A percentile compares a stretch with the other conserved stretches of the same genome.
Evolutionary conservation across 257 asterid genomes (phyloP).

Genomic region (Fraxinus cuspidata): DNA sequence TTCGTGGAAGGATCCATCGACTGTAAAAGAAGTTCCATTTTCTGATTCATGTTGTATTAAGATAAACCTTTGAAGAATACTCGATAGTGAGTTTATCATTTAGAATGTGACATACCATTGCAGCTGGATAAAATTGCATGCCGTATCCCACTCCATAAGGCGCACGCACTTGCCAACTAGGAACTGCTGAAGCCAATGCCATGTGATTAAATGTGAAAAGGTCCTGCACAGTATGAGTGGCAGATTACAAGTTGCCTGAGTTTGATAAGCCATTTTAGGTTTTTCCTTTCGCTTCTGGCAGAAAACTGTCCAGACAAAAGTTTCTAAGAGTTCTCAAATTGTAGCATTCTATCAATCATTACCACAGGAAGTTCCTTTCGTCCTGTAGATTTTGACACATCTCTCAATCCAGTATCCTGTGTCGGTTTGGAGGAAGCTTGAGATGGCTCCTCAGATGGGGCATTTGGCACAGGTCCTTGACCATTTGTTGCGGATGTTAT

Average conservation of each 20-base stretch:
- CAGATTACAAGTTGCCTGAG: conserved; percentile 1
- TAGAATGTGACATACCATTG: conserved; percentile 44
- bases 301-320: neutral
- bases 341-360: conserved; percentile 19
- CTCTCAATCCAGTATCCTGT: conserved; percentile 32
- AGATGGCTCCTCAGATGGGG: conserved; percentile 36
- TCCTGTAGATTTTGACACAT: conserved; percentile 35
- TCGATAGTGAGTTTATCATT: neutral
- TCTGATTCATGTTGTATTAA: neutral
- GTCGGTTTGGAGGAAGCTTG: conserved; percentile 31
- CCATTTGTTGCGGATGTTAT: conserved; percentile 29
- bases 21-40: conserved; percentile 31
- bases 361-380: conserved; percentile 84
- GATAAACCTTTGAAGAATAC: conserved; percentile 1
- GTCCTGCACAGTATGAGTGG: conserved; percentile 44
- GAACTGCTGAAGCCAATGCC: conserved; percentile 42
- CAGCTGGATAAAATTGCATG: conserved; percentile 50
- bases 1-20: conserved; percentile 33
- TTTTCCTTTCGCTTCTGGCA: neutral
- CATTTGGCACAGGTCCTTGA: conserved; percentile 31
- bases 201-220: conserved; percentile 51
- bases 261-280: neutral
- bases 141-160: conserved; percentile 53
- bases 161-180: conserved; percentile 57
- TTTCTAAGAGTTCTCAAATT: neutral